A percentile compares a stretch with the other conserved stretches of the same genome.
Conservation (phyloP, 495 filamentous ascomycete genomes). For the Aspergillus haitiensis region DNA sequence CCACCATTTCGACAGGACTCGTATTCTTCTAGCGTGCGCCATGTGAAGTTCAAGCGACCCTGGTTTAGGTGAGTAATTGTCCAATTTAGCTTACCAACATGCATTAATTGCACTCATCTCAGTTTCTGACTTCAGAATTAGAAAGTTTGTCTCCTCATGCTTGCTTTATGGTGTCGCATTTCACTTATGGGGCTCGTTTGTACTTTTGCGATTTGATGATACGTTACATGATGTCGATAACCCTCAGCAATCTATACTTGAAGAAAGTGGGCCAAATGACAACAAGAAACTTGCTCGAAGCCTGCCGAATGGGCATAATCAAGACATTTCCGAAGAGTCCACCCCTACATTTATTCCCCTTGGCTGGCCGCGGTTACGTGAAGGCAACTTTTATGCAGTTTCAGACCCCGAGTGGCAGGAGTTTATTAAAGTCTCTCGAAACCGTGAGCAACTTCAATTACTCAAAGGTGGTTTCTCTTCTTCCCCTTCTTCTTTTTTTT, state of each 20-base stretch:
- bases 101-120: neutral
- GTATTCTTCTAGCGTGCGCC: conserved; percentile 30
- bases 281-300: conserved; percentile 19
- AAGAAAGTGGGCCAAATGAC: neutral
- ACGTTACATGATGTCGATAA: conserved; percentile 29
- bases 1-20: conserved; percentile 21
- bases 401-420: conserved; percentile 71
- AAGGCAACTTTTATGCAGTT: conserved; percentile 54
- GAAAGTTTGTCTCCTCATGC: conserved; percentile 35
- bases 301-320: neutral
- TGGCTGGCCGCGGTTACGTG: conserved; percentile 50
- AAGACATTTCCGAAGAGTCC: conserved; percentile 31
- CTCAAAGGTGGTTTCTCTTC: conserved; percentile 49
- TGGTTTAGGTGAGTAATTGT: conserved; percentile 38
- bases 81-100: neutral
- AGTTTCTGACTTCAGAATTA: conserved; percentile 21
- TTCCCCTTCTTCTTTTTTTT: neutral
- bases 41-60: conserved; percentile 42
- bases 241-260: conserved; percentile 10
- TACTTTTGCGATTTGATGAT: conserved; percentile 41
- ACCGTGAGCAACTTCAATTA: conserved; percentile 45
- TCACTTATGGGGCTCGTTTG: conserved; percentile 40
- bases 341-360: conserved; percentile 64
- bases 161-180: conserved; percentile 41
- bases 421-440: conserved; percentile 58